Evolutionary conservation across 78 protist species (phyloP), one percentile per base, ranked within the genome.

Genomic region (Cavenderia fasciculata): DNA sequence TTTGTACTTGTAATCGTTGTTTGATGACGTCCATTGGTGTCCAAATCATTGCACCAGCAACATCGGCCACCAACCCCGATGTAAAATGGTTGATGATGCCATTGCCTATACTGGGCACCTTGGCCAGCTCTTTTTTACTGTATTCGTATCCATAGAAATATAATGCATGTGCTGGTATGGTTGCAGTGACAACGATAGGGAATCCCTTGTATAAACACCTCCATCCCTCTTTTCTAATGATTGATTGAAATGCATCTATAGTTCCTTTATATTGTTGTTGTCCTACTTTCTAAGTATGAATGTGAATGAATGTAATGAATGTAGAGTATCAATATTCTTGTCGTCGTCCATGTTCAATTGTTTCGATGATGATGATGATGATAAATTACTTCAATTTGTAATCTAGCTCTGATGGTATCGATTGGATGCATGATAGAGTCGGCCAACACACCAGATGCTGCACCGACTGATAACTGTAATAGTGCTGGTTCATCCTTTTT

Each of bases 81-180:
- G 56, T 47, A 36, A 78, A 68, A 47, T 90, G 94, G 18, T 63
- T 63, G 72, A 40, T 29, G 2, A 47, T 34, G 54, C 79, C 31
- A 78, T 57, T 10, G 47, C 59, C 36, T n/a, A n/a, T n/a, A 46
- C 66, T 16, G 34, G 31, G 16, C 69, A 68, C 89, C 77, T 33
- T 2, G 4, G 25, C 25, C 57, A 90, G 27, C 33, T 69, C 25
- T 21, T 31, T 34, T 69, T 78, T 75, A 34, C 85, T 46, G 41
- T 66, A 46, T 59, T 90, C 94, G 41, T 90, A 90, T 16, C 94
- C 94, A 36, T 43, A 79, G 72, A 90, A 90, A 29, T 90, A 90
- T 41, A 90, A 52, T 16, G 94, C 94, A 63, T 90, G 94, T 41
- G 94, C 94, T 21, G 94, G 94, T n/a, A 90, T 85, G 8, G 94